Base-by-base conservation (phyloP, 78 protist species). In the Salpingoeca rosetta region DNA sequence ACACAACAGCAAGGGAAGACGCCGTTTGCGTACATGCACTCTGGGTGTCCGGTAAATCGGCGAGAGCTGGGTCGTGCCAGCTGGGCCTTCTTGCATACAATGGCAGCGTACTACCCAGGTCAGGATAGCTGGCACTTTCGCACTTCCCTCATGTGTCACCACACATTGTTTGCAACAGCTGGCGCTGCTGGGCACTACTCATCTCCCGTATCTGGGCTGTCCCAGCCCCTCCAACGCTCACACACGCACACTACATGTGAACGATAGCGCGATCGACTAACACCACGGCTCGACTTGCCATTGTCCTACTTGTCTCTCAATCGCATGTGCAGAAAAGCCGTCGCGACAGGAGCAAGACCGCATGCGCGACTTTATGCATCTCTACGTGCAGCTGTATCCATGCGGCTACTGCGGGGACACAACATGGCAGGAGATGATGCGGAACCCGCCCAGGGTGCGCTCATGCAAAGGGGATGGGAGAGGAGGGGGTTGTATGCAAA, bases 71-170 rank as follows among this genome's bases (percentile, higher is more conserved):
- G 89, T 41, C 42, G 80, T 3, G 44, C 81, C 56, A 40, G 82
- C 7, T 87, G 89, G 89, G 65, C 89, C 27, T 43, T 87, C 11
- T 44, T 87, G 83, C 89, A 87, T 77, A 74, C 82, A 27, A 79
- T 87, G 81, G 84, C 89, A 0, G 89, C 89, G 10, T 87, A 80
- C 56, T 87, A 87, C 56, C 89, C 89, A 51, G 65, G 65, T 51
- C 31, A 51, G 65, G 65, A 17, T 51, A 17, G 7, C 31, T 51
- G 65, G 65, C 31, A 17, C 17, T 51, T 7, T 22, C 7, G 31
- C 7, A 51, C 65, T 51, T 51, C 17, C 65, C 65, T 7, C 31
- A 51, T 51, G 17, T 51, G 65, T 17, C 31, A 17, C 7, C 17
- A 51, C 7, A 17, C 65, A 17, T 7, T 17, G 17, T 51, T 51